Base-by-base conservation (phyloP, 2,329 filamentous ascomycete genomes). In the Pseudogymnoascus sp. region DNA sequence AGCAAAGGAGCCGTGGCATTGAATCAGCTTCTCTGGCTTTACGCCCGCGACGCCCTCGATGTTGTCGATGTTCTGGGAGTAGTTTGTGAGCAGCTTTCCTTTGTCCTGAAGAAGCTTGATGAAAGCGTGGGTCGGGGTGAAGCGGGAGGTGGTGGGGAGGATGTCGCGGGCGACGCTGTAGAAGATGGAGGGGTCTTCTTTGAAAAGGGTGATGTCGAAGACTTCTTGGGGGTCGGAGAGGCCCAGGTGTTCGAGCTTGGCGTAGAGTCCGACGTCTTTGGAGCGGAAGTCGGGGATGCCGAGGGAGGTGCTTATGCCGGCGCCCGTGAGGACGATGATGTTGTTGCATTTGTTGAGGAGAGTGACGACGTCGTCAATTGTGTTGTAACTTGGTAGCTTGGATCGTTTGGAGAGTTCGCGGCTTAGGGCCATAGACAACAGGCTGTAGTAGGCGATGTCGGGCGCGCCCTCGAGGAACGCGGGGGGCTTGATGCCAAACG, bases 1-100 rank as follows among this genome's bases (percentile, higher is more conserved):
- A 47, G 93, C 93, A 78, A 97, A 97, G 5, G 91, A 96, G 66
- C 95, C 95, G 73, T 99, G 95, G 74, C 95, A 97, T 76, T 99
- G 93, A 29, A 99, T 88, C 16, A 97, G 82, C 72, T 95, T 96
- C 36, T 90, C 87, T 1, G 85, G 82, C 21, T 80, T 77, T 65
- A 99, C 90, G 21, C 95, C 95, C 0, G 93, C 93, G 71, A 90
- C 87, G 66, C 87, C 84, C 75, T 99, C 93, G 61, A 97, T 86
- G 70, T 97, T 97, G 79, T 99, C 95, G 72, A 99, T 97, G 75
- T 99, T 99, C 74, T 99, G 95, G 0, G 95, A 96, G 78, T 97
- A 99, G 77, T 97, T 97, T 45, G 93, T 97, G 65, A 97, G 83
- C 5, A 99, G 83, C 75, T 96, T 96, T 68, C 85, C 86, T 75